A percentile compares a stretch with the other conserved stretches of the same genome.
Conservation (phyloP, 2,329 filamentous ascomycete genomes). For the Cordyceps cicadae region DNA sequence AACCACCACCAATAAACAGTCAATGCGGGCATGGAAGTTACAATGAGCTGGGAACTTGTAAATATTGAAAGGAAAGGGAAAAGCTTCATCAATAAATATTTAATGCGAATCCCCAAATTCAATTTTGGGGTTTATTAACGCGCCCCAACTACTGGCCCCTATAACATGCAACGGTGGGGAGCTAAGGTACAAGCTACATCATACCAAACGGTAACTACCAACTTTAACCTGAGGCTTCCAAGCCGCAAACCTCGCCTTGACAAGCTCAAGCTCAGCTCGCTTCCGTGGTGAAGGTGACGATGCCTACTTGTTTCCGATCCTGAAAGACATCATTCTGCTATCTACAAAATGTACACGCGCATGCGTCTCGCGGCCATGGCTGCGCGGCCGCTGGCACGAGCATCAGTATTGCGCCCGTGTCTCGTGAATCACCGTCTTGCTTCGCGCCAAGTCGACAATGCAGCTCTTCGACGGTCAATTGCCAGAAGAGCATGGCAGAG, state of each 20-base stretch:
- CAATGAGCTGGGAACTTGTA: too few species aligned
- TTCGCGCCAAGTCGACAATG: not conserved
- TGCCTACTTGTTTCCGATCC: not conserved
- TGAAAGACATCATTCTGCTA: not conserved
- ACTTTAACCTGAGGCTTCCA: not conserved
- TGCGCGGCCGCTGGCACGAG: conserved; percentile 9
- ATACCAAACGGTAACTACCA: too few species aligned
- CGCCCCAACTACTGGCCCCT: not conserved
- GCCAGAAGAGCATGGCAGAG: conserved; percentile 14
- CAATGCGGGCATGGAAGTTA: too few species aligned
- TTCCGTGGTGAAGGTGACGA: not conserved
- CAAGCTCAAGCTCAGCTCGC: not conserved
- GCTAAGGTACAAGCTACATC: not conserved
- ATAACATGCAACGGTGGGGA: not conserved
- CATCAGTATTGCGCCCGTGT: not conserved
- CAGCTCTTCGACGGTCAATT: not conserved
- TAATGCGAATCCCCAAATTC: too few species aligned
- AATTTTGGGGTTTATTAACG: too few species aligned
- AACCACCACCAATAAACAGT: not conserved
- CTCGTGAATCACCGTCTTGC: not conserved
- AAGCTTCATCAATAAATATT: too few species aligned
- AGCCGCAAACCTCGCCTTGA: not conserved
- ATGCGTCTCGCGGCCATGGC: not conserved
- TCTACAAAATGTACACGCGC: not conserved
- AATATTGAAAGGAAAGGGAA: too few species aligned